Evolutionary conservation across 1,139 yeast genomes (phyloP).

Genomic region (Magnusiomyces magnusii): DNA sequence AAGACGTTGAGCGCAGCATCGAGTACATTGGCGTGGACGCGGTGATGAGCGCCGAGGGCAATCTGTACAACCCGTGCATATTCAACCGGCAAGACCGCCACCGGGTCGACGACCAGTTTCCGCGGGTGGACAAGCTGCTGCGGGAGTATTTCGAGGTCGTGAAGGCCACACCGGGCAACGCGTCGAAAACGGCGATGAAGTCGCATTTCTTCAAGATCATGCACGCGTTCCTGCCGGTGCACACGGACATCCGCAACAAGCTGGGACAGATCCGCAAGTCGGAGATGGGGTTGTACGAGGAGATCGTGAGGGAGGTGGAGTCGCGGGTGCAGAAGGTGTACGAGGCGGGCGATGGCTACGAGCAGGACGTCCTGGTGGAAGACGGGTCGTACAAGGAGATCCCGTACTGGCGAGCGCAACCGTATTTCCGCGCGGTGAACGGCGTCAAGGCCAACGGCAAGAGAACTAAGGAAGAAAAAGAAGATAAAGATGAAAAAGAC

Average conservation of each 20-base stretch:
- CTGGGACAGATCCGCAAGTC: conserved; percentile 51
- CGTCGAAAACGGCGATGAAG: conserved; percentile 79
- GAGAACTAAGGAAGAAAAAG: conserved; percentile 15
- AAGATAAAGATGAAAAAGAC: background rate
- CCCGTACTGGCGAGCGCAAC: conserved; percentile 98
- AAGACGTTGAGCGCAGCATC: conserved; percentile 64
- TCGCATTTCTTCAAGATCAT: conserved; percentile 86
- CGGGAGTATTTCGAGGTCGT: conserved; percentile 88
- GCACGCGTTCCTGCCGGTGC: conserved; percentile 65
- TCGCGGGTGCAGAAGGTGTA: conserved; percentile 51
- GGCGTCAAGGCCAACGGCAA: conserved; percentile 41
- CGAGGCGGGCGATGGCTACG: conserved; percentile 39
- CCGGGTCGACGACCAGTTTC: conserved; percentile 61
- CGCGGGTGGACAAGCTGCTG: conserved; percentile 74
- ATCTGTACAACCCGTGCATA: conserved; percentile 86
- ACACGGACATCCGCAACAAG: conserved; percentile 67
- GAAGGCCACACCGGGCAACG: conserved; percentile 54
- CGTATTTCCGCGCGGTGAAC: conserved; percentile 80
- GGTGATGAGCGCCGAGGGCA: conserved; percentile 97
- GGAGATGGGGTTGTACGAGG: conserved; percentile 53
- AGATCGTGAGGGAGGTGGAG: conserved; percentile 63
- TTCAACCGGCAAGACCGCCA: conserved; percentile 37
- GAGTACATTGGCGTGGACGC: conserved; percentile 68
- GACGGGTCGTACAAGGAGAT: conserved; percentile 63
- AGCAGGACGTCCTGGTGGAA: conserved; percentile 44